Base-by-base conservation (phyloP, 805 yeast genomes). In the Saccharomyces eubayanus region DNA sequence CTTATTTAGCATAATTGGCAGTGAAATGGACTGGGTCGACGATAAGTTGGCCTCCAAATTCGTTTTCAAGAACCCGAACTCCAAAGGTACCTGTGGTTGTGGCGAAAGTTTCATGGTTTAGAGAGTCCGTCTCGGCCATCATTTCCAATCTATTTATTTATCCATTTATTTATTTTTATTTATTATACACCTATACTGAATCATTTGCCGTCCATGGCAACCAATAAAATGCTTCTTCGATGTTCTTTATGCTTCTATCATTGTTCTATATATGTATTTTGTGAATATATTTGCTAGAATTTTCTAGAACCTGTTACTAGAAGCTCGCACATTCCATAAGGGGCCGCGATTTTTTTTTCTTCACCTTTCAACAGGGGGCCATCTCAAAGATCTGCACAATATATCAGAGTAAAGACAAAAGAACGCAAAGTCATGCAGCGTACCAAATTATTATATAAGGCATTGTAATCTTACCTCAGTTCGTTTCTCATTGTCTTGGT, bases 11-110 rank as follows among this genome's bases (percentile, higher is more conserved):
- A 91, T 94, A 47, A 96, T 94, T 55, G 99, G 99, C 0, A 86
- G 96, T 5, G 96, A 91, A 71, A 94, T 94, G 99, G 99, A 94
- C 72, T 94, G 97, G 96, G 77, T 89, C 49, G 98, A 94, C 66
- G 97, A 94, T 65, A 91, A 89, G 69, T 75, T 94, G 58, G 80
- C 90, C 31, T 84, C 94, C 12, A 81, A 95, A 64, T 94, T 94
- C 68, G 89, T 94, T 20, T 94, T 94, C 77, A 85, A 80, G 67
- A 94, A 94, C 70, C 99, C 99, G 58, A 94, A 94, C 72, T 87
- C 96, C 43, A 94, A 92, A 74, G 99, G 98, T 31, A 88, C 96
- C 50, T 94, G 99, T 73, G 99, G 99, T 11, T 94, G 99, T 71
- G 99, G 99, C 52, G 99, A 94, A 74, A 89, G 97, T 5, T 94